These are phyloP conservation scores for Myriosclerotinia duriaeana DNA, from an alignment of 2,329 filamentous ascomycete species.

Conservation along the genomic window DNA sequence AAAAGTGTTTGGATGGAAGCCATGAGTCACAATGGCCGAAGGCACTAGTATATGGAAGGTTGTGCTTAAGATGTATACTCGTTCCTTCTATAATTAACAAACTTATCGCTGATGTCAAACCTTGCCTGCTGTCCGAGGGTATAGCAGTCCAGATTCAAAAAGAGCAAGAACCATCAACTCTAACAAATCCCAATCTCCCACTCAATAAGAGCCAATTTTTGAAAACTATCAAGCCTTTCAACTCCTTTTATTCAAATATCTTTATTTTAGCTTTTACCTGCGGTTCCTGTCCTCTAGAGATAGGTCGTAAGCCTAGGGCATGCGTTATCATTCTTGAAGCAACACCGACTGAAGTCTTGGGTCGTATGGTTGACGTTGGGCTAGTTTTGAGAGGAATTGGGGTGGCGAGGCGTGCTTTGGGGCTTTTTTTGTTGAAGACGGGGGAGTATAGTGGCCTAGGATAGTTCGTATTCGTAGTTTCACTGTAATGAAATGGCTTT, in stretches of 20 bases:
- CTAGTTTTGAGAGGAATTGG: neutral
- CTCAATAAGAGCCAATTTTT: neutral
- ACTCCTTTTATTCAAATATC: neutral
- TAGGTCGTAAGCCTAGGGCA: neutral
- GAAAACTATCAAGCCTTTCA: neutral
- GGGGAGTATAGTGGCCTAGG: neutral
- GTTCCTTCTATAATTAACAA: neutral
- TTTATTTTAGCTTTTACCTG: neutral
- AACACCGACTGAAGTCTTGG: neutral
- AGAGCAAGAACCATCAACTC: neutral
- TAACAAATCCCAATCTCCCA: no score
- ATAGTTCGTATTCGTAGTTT: neutral
- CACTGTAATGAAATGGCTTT: neutral
- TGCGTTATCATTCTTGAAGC: slow-evolving; percentile 12
- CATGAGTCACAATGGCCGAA: no score
- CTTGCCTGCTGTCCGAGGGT: neutral
- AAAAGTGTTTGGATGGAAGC: neutral
- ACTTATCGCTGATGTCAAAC: neutral
- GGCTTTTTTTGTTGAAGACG: neutral
- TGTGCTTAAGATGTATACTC: neutral
- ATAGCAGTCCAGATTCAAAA: neutral
- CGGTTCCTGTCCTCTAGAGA: neutral
- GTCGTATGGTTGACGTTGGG: neutral
- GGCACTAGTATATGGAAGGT: neutral
- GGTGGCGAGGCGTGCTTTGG: neutral